Percentiles rank a stretch among this genome's conserved stretches.
Conservation (phyloP, 2,329 filamentous ascomycete genomes). For the Verticillium zaregamsianum region DNA sequence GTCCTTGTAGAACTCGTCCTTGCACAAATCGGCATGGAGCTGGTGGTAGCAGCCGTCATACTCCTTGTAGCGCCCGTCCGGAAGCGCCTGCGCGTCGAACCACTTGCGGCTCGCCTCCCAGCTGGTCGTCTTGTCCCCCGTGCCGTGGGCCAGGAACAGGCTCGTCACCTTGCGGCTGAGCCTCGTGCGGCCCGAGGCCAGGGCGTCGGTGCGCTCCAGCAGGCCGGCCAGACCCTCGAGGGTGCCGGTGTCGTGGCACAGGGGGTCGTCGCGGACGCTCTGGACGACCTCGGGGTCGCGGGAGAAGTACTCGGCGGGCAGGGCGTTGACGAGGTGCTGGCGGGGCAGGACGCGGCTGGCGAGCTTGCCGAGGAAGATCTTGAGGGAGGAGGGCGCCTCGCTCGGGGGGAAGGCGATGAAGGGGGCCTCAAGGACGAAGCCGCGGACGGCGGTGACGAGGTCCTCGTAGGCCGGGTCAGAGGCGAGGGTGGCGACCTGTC, state of each 20-base stretch:
- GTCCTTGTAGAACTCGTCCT: conserved; percentile 53
- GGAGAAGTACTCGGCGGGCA: conserved; percentile 61
- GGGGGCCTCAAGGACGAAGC: conserved; percentile 73
- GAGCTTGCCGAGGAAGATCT: conserved; percentile 62
- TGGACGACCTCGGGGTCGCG: conserved; percentile 62
- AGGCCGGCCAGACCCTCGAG: conserved; percentile 74
- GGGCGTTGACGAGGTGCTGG: conserved; percentile 60
- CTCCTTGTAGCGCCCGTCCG: conserved; percentile 66
- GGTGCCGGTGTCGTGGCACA: conserved; percentile 81
- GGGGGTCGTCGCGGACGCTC: conserved; percentile 58
- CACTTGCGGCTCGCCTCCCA: conserved; percentile 62
- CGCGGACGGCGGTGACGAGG: conserved; percentile 58
- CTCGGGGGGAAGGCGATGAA: conserved; percentile 69
- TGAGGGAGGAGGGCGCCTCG: conserved; percentile 59
- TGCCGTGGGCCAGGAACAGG: conserved; percentile 73
- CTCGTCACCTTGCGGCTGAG: conserved; percentile 53
- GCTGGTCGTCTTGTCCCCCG: conserved; percentile 65
- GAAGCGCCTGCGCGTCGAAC: conserved; percentile 52
- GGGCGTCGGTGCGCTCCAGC: conserved; percentile 65
- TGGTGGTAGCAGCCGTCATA: conserved; percentile 81
- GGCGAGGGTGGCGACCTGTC: conserved; percentile 62
- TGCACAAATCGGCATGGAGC: conserved; percentile 57
- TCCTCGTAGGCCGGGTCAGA: conserved; percentile 46
- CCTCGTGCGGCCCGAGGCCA: conserved; percentile 52
- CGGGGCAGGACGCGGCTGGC: conserved; percentile 64